Conservation (phyloP, 352 stramenopile genomes). For the Phytophthora melonis region DNA sequence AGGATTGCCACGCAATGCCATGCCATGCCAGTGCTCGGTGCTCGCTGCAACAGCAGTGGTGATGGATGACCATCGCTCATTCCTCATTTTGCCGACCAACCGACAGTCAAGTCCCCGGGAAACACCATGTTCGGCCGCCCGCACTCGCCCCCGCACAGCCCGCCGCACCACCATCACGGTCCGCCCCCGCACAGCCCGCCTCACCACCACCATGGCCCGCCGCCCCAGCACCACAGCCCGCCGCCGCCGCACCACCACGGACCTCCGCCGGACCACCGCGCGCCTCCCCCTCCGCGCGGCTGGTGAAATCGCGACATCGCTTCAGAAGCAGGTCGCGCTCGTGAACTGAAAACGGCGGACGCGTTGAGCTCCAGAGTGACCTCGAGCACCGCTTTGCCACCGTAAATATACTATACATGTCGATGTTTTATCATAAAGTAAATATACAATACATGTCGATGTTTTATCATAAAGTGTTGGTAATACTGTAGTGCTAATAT, state of each 20-base stretch:
- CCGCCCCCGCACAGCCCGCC: slow-evolving; percentile 20
- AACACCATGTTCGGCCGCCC: slow-evolving; percentile 25
- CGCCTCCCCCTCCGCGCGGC: slow-evolving; percentile 15
- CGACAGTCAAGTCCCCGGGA: slow-evolving; percentile 1
- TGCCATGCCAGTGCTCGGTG: no score
- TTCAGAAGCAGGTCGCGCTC: not conserved
- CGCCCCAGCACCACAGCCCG: slow-evolving; percentile 9
- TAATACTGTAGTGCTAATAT: no score
- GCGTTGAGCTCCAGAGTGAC: slow-evolving; percentile 2
- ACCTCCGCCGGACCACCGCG: slow-evolving; percentile 13
- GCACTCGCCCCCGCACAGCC: slow-evolving; percentile 28
- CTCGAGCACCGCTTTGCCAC: not conserved
- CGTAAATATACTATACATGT: not conserved
- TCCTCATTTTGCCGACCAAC: slow-evolving; percentile 24
- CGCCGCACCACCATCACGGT: slow-evolving; percentile 11
- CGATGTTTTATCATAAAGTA: no score
- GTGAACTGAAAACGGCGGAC: slow-evolving; percentile 1
- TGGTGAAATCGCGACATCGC: slow-evolving; percentile 11
- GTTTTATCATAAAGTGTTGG: no score
- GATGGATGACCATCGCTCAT: slow-evolving; percentile 9
- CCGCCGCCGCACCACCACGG: slow-evolving; percentile 13
- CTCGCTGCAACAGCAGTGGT: no score
- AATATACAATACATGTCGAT: no score
- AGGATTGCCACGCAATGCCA: no score
- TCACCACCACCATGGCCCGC: not conserved